A percentile compares a stretch with the other conserved stretches of the same genome.
These are phyloP conservation scores for Noccaea caerulescens DNA, from an alignment of 345 rosid genomes.

Conservation along the genomic window DNA sequence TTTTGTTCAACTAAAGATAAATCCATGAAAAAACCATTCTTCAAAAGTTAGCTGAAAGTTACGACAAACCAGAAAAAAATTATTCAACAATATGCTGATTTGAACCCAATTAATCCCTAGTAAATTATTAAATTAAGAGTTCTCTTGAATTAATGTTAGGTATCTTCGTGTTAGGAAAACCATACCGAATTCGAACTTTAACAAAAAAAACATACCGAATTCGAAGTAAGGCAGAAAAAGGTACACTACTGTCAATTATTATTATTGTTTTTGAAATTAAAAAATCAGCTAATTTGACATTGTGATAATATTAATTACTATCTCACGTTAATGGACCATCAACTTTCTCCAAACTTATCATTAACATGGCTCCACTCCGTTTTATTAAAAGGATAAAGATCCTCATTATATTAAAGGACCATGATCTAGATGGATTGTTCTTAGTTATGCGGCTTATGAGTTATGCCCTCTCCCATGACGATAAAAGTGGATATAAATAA, in stretches of 20 bases:
- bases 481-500: constrained; percentile 17
- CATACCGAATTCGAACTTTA: neutral
- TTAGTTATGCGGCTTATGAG: constrained; percentile 25
- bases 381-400: constrained; percentile 12
- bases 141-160: no score
- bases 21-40: no score
- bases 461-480: constrained; percentile 19
- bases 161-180: no score
- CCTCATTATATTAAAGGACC: constrained; percentile 5
- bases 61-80: no score
- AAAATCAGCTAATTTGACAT: constrained; percentile 18
- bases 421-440: constrained; percentile 28
- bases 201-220: no score
- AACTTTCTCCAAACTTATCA: constrained; percentile 28
- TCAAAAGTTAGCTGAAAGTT: no score
- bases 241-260: neutral
- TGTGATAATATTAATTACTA: constrained; percentile 7
- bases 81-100: no score
- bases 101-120: no score
- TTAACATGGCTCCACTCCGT: constrained; percentile 32
- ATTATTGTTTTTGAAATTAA: neutral
- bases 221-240: neutral
- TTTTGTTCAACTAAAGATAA: neutral
- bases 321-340: constrained; percentile 20
- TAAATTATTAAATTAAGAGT: no score